phyloP scores from a whole-genome alignment of 495 filamentous ascomycete species.

The Lasiosphaeris hirsuta region DNA sequence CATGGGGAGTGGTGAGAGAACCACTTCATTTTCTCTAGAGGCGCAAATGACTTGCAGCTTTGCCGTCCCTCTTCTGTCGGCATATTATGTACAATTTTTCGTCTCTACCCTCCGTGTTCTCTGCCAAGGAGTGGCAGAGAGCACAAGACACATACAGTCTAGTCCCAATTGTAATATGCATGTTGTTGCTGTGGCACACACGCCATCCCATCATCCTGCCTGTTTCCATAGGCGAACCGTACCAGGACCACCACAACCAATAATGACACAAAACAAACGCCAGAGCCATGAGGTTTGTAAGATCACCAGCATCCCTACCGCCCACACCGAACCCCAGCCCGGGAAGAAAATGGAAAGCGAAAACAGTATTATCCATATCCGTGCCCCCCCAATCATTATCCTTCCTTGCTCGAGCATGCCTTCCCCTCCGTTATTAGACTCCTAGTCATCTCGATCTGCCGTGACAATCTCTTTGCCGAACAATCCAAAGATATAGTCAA shows the following conservation, averaged over 20 bases:
- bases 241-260: too few species aligned
- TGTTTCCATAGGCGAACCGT: too few species aligned
- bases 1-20: background rate
- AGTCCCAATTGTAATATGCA: background rate
- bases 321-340: background rate
- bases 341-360: too few species aligned
- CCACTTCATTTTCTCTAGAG: background rate
- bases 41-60: background rate
- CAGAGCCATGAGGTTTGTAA: too few species aligned
- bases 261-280: too few species aligned
- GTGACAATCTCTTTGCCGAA: conserved; percentile 49
- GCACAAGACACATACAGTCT: background rate
- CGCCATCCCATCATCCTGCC: too few species aligned
- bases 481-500: conserved; percentile 46
- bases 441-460: conserved; percentile 49
- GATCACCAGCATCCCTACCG: too few species aligned
- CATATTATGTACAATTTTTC: conserved; percentile 1
- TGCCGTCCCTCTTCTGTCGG: background rate
- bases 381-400: background rate
- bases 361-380: background rate
- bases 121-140: background rate
- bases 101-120: background rate
- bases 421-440: background rate
- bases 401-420: background rate
- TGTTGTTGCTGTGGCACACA: too few species aligned